Percentiles rank a stretch among this genome's conserved stretches.
Evolutionary conservation across 306 rosid species (phyloP).

Genomic region (Abrus pulchellus): DNA sequence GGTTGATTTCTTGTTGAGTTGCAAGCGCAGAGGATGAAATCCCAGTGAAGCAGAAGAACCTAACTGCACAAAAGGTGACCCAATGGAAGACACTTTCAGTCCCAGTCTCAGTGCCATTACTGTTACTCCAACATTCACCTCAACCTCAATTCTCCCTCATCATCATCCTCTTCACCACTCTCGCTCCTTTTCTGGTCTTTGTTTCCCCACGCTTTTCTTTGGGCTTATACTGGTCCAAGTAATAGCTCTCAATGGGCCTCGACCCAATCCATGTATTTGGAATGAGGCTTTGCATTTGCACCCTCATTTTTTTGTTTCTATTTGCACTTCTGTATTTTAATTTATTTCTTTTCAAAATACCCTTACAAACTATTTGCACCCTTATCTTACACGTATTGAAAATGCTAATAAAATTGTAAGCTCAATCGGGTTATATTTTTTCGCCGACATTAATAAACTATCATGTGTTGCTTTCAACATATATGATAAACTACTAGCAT

Average conservation of each 20-base stretch:
- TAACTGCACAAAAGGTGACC: slow-evolving; percentile 48
- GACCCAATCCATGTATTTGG: too few species aligned
- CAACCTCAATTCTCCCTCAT: slow-evolving; percentile 40
- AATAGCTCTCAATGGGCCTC: background rate
- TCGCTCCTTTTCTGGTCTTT: slow-evolving; percentile 26
- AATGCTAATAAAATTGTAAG: background rate
- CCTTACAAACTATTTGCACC: too few species aligned
- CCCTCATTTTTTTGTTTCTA: too few species aligned
- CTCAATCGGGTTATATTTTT: background rate
- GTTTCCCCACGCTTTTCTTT: background rate
- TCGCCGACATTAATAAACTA: slow-evolving; percentile 10
- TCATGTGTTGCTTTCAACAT: background rate
- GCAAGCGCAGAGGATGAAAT: slow-evolving; percentile 50
- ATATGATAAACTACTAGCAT: background rate
- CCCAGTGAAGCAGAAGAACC: slow-evolving; percentile 31
- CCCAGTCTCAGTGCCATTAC: slow-evolving; percentile 48
- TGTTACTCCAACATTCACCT: slow-evolving; percentile 27
- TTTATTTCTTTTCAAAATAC: too few species aligned
- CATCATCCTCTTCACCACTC: slow-evolving; percentile 7
- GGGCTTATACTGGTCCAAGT: background rate
- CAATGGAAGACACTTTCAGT: slow-evolving; percentile 30
- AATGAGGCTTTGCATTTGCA: too few species aligned
- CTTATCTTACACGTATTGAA: background rate
- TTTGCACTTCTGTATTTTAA: too few species aligned
- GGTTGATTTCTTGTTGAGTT: slow-evolving; percentile 43